Conservation (phyloP, 768 basidiomycete genomes). For the Steccherinum ochraceum region DNA sequence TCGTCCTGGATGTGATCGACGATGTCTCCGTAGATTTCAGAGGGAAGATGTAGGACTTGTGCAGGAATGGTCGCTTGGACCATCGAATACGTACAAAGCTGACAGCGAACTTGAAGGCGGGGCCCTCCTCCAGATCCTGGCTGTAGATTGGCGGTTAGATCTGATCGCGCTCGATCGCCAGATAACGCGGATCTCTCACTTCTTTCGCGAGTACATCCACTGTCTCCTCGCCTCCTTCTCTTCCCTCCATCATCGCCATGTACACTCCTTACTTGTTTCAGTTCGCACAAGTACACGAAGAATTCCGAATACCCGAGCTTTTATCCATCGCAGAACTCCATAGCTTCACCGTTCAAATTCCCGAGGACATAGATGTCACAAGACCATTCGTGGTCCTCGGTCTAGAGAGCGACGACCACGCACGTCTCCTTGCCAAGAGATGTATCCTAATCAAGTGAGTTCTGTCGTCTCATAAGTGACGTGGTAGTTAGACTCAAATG, state of each 20-base stretch:
- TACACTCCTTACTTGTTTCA: conserved; percentile 47
- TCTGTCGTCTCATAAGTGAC: too few relatives aligned
- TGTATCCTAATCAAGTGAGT: conserved; percentile 82
- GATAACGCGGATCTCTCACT: not conserved
- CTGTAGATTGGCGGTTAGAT: too few relatives aligned
- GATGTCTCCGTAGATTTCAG: conserved; percentile 61
- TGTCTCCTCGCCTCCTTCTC: too few relatives aligned
- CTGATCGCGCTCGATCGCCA: too few relatives aligned
- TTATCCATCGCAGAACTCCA: conserved; percentile 68
- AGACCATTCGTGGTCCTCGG: conserved; percentile 73
- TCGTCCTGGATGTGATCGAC: conserved; percentile 42
- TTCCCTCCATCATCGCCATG: not conserved
- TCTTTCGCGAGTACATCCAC: not conserved
- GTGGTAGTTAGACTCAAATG: not conserved
- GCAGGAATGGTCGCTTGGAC: not conserved
- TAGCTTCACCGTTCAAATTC: conserved; percentile 52
- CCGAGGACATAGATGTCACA: conserved; percentile 42
- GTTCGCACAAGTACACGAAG: conserved; percentile 76
- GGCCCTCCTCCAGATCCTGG: too few relatives aligned
- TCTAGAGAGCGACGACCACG: conserved; percentile 68
- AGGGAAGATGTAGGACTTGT: conserved; percentile 34
- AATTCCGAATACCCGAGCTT: conserved; percentile 83
- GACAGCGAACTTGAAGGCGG: too few relatives aligned
- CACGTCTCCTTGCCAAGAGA: conserved; percentile 61
- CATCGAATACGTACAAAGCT: not conserved